These are phyloP conservation scores for Trichoderma arundinaceum DNA, from an alignment of 2,329 filamentous ascomycete species.

Conservation along the genomic window DNA sequence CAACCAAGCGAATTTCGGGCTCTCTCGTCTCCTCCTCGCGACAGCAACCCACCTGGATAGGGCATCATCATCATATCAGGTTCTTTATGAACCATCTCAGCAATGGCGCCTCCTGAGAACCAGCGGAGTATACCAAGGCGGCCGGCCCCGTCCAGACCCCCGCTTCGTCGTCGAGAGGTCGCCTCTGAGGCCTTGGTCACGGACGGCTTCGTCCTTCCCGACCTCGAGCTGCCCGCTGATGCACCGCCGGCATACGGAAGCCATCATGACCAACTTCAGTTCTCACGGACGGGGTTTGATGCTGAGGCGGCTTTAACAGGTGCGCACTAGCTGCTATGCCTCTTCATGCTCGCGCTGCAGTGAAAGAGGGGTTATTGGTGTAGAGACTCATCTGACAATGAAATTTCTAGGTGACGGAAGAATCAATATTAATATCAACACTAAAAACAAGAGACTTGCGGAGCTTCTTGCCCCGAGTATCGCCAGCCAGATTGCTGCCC, in stretches of 20 bases:
- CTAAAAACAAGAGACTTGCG: conserved; percentile 69
- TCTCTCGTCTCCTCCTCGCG: not conserved
- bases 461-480: conserved; percentile 71
- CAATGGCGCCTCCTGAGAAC: conserved; percentile 41
- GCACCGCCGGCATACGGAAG: conserved; percentile 66
- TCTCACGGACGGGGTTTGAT: conserved; percentile 67
- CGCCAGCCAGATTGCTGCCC: conserved; percentile 59
- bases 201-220: conserved; percentile 50
- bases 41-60: not conserved
- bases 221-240: conserved; percentile 49
- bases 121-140: conserved; percentile 37
- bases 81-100: not conserved
- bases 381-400: not conserved
- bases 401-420: conserved; percentile 69
- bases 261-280: conserved; percentile 59
- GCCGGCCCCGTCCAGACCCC: conserved; percentile 16
- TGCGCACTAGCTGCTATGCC: conserved; percentile 38
- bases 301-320: conserved; percentile 65
- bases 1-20: not conserved
- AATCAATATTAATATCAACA: conserved; percentile 79
- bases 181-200: conserved; percentile 42
- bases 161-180: conserved; percentile 33
- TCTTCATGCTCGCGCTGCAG: not conserved
- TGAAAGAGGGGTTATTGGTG: not conserved
- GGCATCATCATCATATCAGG: not conserved